Evolutionary conservation across 306 rosid species (phyloP), one percentile per base, ranked within the genome.

Genomic region (Vigna unguiculata): DNA sequence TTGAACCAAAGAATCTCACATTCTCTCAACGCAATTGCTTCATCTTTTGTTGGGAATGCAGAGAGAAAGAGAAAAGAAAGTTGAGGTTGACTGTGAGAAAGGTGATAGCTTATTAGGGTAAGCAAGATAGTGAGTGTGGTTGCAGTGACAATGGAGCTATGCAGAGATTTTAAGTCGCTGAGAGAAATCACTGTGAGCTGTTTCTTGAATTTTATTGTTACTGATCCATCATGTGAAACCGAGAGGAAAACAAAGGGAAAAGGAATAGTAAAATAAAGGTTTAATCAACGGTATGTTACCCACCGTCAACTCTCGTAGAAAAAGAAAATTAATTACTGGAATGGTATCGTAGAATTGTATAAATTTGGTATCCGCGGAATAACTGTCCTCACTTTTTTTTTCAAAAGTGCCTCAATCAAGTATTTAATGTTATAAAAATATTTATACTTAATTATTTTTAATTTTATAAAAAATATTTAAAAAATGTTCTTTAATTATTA

Each of bases 191-290:
- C 71, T 47, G 3, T 47, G 4, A 60, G 80, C 60, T 68, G 67
- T 34, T 34, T 34, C 47, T 60, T 52, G 19, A 38, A 69, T 78
- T 34, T 51, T 73, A 28, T 64, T 45, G 75, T 11, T 34, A 45
- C n/a, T 55, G 74, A 72, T 83, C 74, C 76, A 86, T 62, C 85
- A 67, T 75, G 71, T 80, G 72, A 78, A 81, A 61, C 34, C 43
- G 72, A 79, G 75, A 69, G 77, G 19, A 74, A n/a, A 51, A 59
- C 61, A 15, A 51, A 22, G 54, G 17, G 8, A 14, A 48, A 25
- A 9, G 7, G 13, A 40, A 40, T 40, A 9, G 45, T 40, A 30
- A 21, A 28, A 15, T 32, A 32, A 32, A 28, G n/a, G n/a, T n/a
- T n/a, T n/a, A n/a, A n/a, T n/a, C n/a, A n/a, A n/a, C n/a, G n/a